Evolutionary conservation across 495 filamentous ascomycete genomes (phyloP).

Genomic region (Aspergillus panamensis): DNA sequence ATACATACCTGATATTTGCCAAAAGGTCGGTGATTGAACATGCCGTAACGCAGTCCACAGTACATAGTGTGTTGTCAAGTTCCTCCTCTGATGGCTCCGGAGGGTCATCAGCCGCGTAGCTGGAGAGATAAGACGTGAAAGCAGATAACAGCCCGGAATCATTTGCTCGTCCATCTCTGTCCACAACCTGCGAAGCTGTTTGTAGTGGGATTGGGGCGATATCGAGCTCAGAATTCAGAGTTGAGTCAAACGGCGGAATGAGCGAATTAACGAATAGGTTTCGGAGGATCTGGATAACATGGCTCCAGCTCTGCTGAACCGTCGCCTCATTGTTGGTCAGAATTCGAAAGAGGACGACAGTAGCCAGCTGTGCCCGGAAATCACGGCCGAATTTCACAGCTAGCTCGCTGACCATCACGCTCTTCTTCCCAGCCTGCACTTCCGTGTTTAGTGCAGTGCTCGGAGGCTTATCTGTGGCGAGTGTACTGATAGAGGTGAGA

Average conservation of each 20-base stretch:
- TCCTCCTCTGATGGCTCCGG: slow-evolving; percentile 97
- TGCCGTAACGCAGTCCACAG: slow-evolving; percentile 88
- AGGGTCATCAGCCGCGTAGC: slow-evolving; percentile 95
- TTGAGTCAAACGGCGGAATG: slow-evolving; percentile 77
- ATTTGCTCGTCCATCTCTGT: slow-evolving; percentile 68
- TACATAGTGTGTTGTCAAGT: slow-evolving; percentile 89
- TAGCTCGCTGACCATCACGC: slow-evolving; percentile 97
- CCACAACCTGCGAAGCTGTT: slow-evolving; percentile 87
- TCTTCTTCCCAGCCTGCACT: slow-evolving; percentile 85
- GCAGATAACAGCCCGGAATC: slow-evolving; percentile 89
- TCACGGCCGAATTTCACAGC: slow-evolving; percentile 96
- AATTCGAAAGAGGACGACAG: slow-evolving; percentile 88
- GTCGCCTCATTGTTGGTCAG: slow-evolving; percentile 76
- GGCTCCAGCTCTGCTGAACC: slow-evolving; percentile 75
- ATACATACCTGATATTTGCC: slow-evolving; percentile 73
- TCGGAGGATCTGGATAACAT: slow-evolving; percentile 85
- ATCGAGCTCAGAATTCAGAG: slow-evolving; percentile 64
- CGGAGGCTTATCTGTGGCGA: slow-evolving; percentile 68
- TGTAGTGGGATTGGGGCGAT: slow-evolving; percentile 86
- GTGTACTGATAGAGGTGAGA: slow-evolving; percentile 82
- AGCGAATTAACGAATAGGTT: slow-evolving; percentile 97
- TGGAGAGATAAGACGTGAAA: slow-evolving; percentile 94
- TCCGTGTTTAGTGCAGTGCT: slow-evolving; percentile 93
- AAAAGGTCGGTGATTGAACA: slow-evolving; percentile 84
- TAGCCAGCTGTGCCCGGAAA: slow-evolving; percentile 88